Conservation (phyloP, 2,329 filamentous ascomycete genomes). For the Chaetomium sp. region DNA sequence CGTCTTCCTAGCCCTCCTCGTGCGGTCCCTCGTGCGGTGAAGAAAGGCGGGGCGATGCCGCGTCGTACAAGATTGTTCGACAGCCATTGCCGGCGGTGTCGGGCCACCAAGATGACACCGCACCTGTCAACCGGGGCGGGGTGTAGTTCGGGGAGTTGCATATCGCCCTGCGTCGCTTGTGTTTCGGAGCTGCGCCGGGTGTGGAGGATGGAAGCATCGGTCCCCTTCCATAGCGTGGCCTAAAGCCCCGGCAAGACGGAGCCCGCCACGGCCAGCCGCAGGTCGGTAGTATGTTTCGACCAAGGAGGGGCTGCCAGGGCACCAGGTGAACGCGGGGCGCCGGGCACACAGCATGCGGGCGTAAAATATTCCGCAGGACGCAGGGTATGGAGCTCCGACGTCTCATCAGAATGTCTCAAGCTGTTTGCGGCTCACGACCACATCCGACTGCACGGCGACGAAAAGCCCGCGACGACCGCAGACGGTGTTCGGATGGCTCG, state of each 20-base stretch:
- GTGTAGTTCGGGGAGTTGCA: conserved; percentile 8
- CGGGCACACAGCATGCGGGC: conserved; percentile 10
- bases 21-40: not conserved
- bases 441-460: conserved; percentile 6
- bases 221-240: no score
- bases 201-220: not conserved
- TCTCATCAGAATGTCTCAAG: conserved; percentile 11
- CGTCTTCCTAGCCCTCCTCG: conserved; percentile 1
- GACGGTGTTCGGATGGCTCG: not conserved
- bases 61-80: conserved; percentile 14
- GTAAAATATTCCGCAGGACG: conserved; percentile 4
- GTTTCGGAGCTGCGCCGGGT: conserved; percentile 5
- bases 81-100: conserved; percentile 3
- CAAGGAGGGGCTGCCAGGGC: conserved; percentile 8
- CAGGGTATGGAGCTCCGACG: conserved; percentile 2
- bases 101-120: conserved; percentile 4
- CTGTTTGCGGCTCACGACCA: conserved; percentile 3
- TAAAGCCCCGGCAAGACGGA: not conserved
- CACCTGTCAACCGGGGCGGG: not conserved
- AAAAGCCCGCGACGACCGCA: not conserved
- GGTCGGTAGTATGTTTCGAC: not conserved
- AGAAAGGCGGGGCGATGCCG: not conserved
- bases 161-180: not conserved
- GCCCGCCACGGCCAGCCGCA: conserved; percentile 8
- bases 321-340: conserved; percentile 1